Evolutionary conservation across 2,329 filamentous ascomycete genomes (phyloP).

Genomic region (Clarireedia paspali): DNA sequence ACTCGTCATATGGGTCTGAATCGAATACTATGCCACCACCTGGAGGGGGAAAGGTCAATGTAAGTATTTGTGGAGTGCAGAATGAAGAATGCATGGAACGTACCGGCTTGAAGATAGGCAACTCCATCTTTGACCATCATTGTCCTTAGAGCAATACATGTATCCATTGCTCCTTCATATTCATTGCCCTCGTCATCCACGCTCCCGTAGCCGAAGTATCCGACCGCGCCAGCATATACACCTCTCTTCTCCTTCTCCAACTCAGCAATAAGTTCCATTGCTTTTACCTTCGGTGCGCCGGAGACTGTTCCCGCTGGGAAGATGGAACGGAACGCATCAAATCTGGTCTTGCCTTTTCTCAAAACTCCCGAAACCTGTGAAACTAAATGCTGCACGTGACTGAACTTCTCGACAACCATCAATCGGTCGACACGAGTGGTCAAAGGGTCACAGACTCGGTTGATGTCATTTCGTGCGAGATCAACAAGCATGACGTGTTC

Average conservation of each 20-base stretch:
- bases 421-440: conserved; percentile 86
- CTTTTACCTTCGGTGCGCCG: conserved; percentile 89
- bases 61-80: neutral
- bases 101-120: conserved; percentile 79
- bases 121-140: conserved; percentile 91
- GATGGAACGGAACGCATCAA: conserved; percentile 92
- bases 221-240: conserved; percentile 91
- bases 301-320: conserved; percentile 96
- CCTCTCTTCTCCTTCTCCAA: conserved; percentile 90
- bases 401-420: conserved; percentile 93
- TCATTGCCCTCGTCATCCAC: conserved; percentile 54
- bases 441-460: conserved; percentile 85
- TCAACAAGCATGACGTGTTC: conserved; percentile 98
- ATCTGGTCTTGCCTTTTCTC: conserved; percentile 74
- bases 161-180: conserved; percentile 85
- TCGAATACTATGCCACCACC: conserved; percentile 91
- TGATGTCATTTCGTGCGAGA: conserved; percentile 91
- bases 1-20: conserved; percentile 85
- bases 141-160: conserved; percentile 64
- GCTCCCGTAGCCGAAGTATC: conserved; percentile 86
- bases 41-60: conserved; percentile 22
- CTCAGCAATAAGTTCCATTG: conserved; percentile 96
- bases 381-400: conserved; percentile 93
- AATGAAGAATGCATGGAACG: conserved; percentile 21
- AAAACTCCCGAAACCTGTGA: conserved; percentile 93